Conservation (phyloP, 73 alveolate genomes). For the Symbiodinium pilosum region DNA sequence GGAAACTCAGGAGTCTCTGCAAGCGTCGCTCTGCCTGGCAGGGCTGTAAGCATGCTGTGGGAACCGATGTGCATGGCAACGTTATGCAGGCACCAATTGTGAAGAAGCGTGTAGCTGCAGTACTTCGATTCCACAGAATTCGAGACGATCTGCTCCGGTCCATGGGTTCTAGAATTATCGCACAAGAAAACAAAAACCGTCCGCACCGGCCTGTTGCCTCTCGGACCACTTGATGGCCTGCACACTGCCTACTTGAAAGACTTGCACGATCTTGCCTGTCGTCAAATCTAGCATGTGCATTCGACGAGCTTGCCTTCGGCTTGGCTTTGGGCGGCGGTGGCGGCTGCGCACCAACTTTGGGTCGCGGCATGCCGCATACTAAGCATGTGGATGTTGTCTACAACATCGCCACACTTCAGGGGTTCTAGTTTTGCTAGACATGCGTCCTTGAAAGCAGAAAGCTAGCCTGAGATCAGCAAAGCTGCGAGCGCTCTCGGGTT, state of each 20-base stretch:
- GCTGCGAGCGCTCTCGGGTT: no score
- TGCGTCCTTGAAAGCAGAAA: no score
- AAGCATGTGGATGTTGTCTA: no score
- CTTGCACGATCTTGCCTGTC: no score
- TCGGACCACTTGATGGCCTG: constrained; percentile 52
- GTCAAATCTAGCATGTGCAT: background rate
- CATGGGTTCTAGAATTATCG: no score
- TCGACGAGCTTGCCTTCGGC: constrained; percentile 44
- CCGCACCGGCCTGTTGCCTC: constrained; percentile 16
- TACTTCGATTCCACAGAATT: background rate
- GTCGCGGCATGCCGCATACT: constrained; percentile 54
- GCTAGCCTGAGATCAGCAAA: no score
- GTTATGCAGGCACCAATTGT: background rate
- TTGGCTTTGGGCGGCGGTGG: constrained; percentile 74
- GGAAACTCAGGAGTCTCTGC: background rate
- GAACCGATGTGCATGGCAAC: background rate
- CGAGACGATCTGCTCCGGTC: background rate
- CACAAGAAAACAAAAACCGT: no score
- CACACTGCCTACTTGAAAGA: background rate
- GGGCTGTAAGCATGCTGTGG: background rate
- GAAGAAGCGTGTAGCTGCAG: background rate
- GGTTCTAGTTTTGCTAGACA: no score
- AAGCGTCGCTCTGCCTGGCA: background rate
- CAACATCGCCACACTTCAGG: no score
- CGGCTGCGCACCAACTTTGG: constrained; percentile 29